These are phyloP conservation scores for Roridomyces roridus DNA, from an alignment of 768 basidiomycete species.

Conservation along the genomic window DNA sequence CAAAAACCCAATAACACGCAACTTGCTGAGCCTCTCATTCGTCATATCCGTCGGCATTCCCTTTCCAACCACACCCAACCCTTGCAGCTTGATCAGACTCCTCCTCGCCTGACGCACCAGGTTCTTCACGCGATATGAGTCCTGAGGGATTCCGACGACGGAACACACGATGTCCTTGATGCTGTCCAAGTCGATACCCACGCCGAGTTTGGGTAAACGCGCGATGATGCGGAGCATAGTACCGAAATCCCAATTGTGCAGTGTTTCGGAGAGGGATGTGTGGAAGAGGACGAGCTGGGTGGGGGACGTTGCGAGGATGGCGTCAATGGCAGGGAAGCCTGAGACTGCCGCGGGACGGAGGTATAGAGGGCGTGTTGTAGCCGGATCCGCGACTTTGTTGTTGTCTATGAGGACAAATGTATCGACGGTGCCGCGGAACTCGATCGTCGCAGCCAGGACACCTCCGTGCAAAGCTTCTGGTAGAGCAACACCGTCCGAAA, in stretches of 20 bases:
- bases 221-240: conserved; percentile 3
- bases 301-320: neutral
- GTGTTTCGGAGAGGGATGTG: neutral
- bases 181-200: neutral
- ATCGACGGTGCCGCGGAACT: conserved; percentile 5
- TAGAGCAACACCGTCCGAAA: neutral
- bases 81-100: no score
- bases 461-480: neutral
- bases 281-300: conserved; percentile 4
- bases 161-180: conserved; percentile 4
- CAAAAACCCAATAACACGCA: no score
- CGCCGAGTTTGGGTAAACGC: neutral
- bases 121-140: no score
- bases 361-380: conserved; percentile 11
- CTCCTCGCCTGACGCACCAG: no score
- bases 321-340: conserved; percentile 7
- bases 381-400: no score
- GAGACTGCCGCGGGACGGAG: conserved; percentile 4
- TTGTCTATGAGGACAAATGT: neutral
- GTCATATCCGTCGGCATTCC: no score
- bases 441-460: neutral
- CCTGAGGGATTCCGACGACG: neutral
- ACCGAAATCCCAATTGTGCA: conserved; percentile 7
- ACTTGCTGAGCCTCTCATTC: no score
- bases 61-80: no score